These are phyloP conservation scores for Periconia macrospinosa DNA, from an alignment of 2,329 filamentous ascomycete genomes.

Conservation along the genomic window DNA sequence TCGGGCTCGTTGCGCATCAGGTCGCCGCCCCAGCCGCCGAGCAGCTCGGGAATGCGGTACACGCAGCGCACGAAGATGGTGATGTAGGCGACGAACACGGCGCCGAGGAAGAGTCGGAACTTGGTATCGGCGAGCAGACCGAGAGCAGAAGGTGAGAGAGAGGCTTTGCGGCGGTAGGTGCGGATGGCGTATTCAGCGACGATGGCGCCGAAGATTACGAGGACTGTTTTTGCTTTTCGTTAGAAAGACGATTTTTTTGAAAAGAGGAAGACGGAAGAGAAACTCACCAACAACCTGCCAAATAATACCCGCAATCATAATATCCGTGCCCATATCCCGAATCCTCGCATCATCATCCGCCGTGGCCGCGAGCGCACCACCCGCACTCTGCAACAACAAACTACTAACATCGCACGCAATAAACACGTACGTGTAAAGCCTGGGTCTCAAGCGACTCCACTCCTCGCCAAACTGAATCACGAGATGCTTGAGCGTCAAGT, in stretches of 20 bases:
- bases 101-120: conserved; percentile 25
- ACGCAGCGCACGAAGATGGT: conserved; percentile 50
- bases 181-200: conserved; percentile 37
- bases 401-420: conserved; percentile 59
- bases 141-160: conserved; percentile 13
- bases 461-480: conserved; percentile 54
- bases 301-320: conserved; percentile 60
- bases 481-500: conserved; percentile 58
- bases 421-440: conserved; percentile 60
- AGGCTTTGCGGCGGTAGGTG: conserved; percentile 18
- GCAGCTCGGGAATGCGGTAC: conserved; percentile 52
- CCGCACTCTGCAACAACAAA: conserved; percentile 59
- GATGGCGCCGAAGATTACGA: conserved; percentile 49
- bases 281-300: conserved; percentile 55
- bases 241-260: neutral
- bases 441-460: conserved; percentile 25
- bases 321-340: conserved; percentile 50
- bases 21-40: conserved; percentile 45
- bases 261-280: conserved; percentile 22
- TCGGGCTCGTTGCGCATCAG: conserved; percentile 50
- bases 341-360: conserved; percentile 39
- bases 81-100: conserved; percentile 43
- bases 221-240: conserved; percentile 7
- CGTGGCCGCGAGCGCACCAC: conserved; percentile 58
- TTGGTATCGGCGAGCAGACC: conserved; percentile 11